Conservation (phyloP, 1,284 basidiomycete genomes). For the Cutaneotrichosporon sp. region DNA sequence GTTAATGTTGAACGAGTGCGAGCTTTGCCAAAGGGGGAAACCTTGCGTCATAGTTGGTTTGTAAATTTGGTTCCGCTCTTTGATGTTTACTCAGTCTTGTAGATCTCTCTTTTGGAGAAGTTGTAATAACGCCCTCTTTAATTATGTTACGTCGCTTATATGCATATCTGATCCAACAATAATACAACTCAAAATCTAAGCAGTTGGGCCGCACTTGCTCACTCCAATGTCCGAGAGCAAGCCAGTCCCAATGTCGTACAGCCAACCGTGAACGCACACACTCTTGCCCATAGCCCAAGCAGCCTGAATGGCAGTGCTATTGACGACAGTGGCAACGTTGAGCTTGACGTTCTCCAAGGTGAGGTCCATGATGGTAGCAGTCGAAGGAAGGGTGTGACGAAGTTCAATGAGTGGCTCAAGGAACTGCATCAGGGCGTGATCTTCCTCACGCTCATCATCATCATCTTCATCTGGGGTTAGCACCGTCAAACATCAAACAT, state of each 20-base stretch:
- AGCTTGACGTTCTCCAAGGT: conserved; percentile 73
- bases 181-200: background rate
- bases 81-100: too few relatives aligned
- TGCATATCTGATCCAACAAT: background rate
- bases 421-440: conserved; percentile 63
- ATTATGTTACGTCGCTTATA: too few relatives aligned
- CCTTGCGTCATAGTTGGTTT: too few relatives aligned
- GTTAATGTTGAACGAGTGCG: too few relatives aligned
- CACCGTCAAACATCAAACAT: background rate
- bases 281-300: conserved; percentile 69
- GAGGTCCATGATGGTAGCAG: conserved; percentile 58
- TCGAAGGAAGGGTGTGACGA: conserved; percentile 58
- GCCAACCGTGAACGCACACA: conserved; percentile 76
- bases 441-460: conserved; percentile 16
- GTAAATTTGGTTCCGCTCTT: too few relatives aligned
- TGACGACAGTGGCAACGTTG: conserved; percentile 71
- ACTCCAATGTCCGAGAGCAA: conserved; percentile 69
- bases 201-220: conserved; percentile 7
- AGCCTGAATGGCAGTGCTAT: conserved; percentile 57
- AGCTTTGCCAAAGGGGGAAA: too few relatives aligned
- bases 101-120: too few relatives aligned
- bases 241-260: conserved; percentile 73
- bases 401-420: conserved; percentile 67
- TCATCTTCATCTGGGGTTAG: conserved; percentile 13
- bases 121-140: too few relatives aligned